Evolutionary conservation across 768 basidiomycete genomes (phyloP), one percentile per base, ranked within the genome.

Genomic region (Heimioporus sp.): DNA sequence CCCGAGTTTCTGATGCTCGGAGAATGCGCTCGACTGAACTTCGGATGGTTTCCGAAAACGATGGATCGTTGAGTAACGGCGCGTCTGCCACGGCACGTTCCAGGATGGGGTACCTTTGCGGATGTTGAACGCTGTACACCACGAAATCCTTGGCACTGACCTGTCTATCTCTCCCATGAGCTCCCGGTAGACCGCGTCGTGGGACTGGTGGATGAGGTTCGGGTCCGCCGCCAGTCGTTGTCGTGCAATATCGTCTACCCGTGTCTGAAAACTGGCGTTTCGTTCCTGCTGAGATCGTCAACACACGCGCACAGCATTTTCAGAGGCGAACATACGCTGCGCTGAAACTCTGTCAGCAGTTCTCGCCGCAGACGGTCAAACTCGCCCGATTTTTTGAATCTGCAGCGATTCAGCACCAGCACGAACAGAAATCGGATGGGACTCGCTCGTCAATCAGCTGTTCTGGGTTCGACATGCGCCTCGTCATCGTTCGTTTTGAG

Each of bases 371-470:
- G 64, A 20, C 83, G 80, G 58, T 90, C 87, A 57, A 88, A 89
- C 69, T 90, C 86, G 28, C 87, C 87, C 11, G 86, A 86, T 60
- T 83, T 85, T 68, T 90, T 89, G 73, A 88, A 90, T 59, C 87
- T 90, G 40, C 31, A 32, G 36, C 16, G n/a, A 32, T 55, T 53
- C 49, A 55, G 45, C 13, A 20, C 15, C 13, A 36, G 43, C 15
- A 30, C 17, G 35, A 13, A 13, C 20, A 5, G 4, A 34, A 28
- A 13, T 30, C 21, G n/a, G 13, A 39, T 7, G 48, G 41, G 42
- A 61, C 76, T 62, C 61, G 85, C 87, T 84, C 85, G 64, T 82
- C 80, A 10, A 87, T 79, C 16, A 90, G 78, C 51, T 83, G 75
- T 20, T 72, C 73, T 10, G 86, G 86, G 59, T 72, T 84, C 48